Conservation (phyloP, 257 asterid genomes). For the Ballota nigra region DNA sequence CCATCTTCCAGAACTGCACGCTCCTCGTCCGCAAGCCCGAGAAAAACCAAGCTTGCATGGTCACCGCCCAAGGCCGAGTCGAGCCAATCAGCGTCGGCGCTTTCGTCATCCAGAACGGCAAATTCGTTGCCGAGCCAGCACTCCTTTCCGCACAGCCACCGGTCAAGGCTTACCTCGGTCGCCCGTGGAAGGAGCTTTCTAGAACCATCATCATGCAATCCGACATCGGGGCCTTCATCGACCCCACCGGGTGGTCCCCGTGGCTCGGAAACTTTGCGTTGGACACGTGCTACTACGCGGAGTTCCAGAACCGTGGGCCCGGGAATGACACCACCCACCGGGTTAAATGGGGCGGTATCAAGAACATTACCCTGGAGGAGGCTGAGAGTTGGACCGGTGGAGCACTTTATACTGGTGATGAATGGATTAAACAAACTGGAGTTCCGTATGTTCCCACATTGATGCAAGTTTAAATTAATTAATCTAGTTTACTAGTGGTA, state of each 20-base stretch:
- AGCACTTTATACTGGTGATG: not conserved
- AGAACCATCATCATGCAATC: slow-evolving; percentile 49
- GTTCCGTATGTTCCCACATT: slow-evolving; percentile 38
- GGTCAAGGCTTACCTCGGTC: slow-evolving; percentile 38
- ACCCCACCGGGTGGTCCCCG: slow-evolving; percentile 47
- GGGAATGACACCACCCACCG: slow-evolving; percentile 31
- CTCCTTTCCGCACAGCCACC: slow-evolving; percentile 13
- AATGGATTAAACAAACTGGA: slow-evolving; percentile 27
- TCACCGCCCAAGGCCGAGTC: slow-evolving; percentile 64
- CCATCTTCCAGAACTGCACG: slow-evolving; percentile 57
- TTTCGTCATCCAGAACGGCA: slow-evolving; percentile 39
- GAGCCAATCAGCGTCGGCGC: slow-evolving; percentile 26
- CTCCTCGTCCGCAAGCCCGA: slow-evolving; percentile 46
- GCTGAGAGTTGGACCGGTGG: slow-evolving; percentile 30
- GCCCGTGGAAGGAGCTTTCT: slow-evolving; percentile 18
- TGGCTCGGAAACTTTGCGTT: slow-evolving; percentile 35
- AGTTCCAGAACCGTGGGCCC: slow-evolving; percentile 46
- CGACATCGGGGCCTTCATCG: slow-evolving; percentile 28
- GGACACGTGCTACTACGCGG: slow-evolving; percentile 38
- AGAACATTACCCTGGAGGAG: slow-evolving; percentile 2
- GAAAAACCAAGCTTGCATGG: slow-evolving; percentile 35
- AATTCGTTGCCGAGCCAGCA: slow-evolving; percentile 30
- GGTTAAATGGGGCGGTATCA: slow-evolving; percentile 44
- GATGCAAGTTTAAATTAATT: not conserved
- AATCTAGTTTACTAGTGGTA: not conserved